Conservation (phyloP, 768 basidiomycete genomes). For the Phylloporus sp. region DNA sequence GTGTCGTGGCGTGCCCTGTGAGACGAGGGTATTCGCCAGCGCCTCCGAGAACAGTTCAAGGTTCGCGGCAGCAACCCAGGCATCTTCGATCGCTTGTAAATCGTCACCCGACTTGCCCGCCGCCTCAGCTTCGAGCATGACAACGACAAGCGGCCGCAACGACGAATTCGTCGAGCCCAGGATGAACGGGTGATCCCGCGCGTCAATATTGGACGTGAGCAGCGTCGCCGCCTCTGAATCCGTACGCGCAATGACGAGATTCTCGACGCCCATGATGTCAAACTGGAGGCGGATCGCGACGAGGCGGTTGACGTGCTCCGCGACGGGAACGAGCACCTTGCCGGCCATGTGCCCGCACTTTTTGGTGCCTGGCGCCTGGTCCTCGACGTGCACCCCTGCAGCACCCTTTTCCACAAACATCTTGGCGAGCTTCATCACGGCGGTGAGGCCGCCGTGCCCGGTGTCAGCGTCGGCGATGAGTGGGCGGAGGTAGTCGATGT, state of each 20-base stretch:
- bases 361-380: constrained; percentile 96
- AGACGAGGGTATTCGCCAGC: constrained; percentile 63
- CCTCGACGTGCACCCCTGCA: constrained; percentile 96
- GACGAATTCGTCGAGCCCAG: constrained; percentile 82
- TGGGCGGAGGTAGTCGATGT: constrained; percentile 88
- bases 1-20: constrained; percentile 48
- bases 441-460: constrained; percentile 96
- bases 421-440: constrained; percentile 97
- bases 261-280: constrained; percentile 98
- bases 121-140: constrained; percentile 84
- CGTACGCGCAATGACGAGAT: constrained; percentile 89
- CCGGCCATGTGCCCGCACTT: constrained; percentile 95
- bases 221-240: constrained; percentile 98
- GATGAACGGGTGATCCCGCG: constrained; percentile 97
- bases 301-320: constrained; percentile 97
- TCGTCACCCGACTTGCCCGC: constrained; percentile 74
- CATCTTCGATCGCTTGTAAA: constrained; percentile 84
- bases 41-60: constrained; percentile 74
- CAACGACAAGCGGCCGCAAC: constrained; percentile 63
- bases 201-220: constrained; percentile 94
- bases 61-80: constrained; percentile 77
- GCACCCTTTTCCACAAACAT: constrained; percentile 99
- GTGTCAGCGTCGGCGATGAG: constrained; percentile 97
- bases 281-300: constrained; percentile 96
- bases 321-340: constrained; percentile 95